These are phyloP conservation scores for Geotrichum aggregatum DNA, from an alignment of 1,139 yeast species.

Conservation along the genomic window DNA sequence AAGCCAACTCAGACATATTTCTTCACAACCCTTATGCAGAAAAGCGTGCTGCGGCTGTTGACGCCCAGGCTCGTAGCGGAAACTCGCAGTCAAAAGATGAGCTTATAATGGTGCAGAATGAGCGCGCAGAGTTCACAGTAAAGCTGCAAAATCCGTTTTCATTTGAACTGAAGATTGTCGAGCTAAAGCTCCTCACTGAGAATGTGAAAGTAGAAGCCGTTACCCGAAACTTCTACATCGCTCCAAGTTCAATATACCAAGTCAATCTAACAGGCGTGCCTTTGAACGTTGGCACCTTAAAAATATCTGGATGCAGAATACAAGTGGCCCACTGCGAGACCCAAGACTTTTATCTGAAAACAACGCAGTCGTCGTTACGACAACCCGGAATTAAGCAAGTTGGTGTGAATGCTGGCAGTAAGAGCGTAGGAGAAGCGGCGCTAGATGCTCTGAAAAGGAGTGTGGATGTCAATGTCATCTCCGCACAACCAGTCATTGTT, in stretches of 20 bases:
- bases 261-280: conserved; percentile 47
- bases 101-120: conserved; percentile 29
- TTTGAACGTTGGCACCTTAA: conserved; percentile 41
- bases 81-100: neutral
- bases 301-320: conserved; percentile 45
- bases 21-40: conserved; percentile 43
- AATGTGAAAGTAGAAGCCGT: conserved; percentile 28
- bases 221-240: conserved; percentile 35
- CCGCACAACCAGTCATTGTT: conserved; percentile 63
- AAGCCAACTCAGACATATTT: conserved; percentile 28
- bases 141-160: conserved; percentile 75
- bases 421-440: neutral
- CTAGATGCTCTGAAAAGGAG: conserved; percentile 21
- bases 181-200: conserved; percentile 40
- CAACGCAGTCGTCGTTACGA: conserved; percentile 27
- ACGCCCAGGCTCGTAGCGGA: neutral
- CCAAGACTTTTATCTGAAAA: conserved; percentile 39
- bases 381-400: conserved; percentile 32
- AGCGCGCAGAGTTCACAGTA: conserved; percentile 42
- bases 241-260: conserved; percentile 42
- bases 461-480: conserved; percentile 46
- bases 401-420: conserved; percentile 32
- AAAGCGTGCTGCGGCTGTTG: conserved; percentile 21
- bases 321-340: conserved; percentile 47
- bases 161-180: conserved; percentile 63